These are phyloP conservation scores for Kwoniella pini DNA, from an alignment of 768 basidiomycete genomes.

Conservation along the genomic window DNA sequence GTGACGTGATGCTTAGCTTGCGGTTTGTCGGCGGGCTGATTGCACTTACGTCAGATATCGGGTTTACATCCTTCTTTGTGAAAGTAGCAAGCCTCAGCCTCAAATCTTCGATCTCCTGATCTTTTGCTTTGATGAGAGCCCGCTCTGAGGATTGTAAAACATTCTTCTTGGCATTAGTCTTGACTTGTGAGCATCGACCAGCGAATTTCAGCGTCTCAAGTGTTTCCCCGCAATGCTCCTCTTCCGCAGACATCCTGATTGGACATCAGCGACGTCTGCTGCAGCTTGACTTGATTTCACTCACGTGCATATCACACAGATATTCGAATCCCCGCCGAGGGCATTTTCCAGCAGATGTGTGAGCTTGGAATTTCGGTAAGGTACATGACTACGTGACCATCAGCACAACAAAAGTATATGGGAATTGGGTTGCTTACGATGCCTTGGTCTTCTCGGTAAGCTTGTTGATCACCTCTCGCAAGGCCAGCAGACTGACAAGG, in stretches of 20 bases:
- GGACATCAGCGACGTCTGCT: no score
- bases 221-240: conserved; percentile 52
- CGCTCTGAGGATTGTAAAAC: conserved; percentile 47
- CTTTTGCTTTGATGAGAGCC: conserved; percentile 52
- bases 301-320: conserved; percentile 55
- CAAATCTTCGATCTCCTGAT: conserved; percentile 53
- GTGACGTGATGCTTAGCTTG: background rate
- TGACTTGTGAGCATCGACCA: conserved; percentile 52
- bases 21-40: background rate
- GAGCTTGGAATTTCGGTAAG: conserved; percentile 55
- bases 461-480: conserved; percentile 52
- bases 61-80: background rate
- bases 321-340: conserved; percentile 54
- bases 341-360: conserved; percentile 55
- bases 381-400: conserved; percentile 42
- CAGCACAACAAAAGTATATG: background rate
- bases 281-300: conserved; percentile 9
- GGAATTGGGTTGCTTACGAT: conserved; percentile 22
- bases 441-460: conserved; percentile 48
- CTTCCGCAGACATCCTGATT: conserved; percentile 49
- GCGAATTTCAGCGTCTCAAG: conserved; percentile 56
- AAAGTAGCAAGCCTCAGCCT: conserved; percentile 36
- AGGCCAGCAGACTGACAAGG: conserved; percentile 41
- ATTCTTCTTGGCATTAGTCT: conserved; percentile 54
- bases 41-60: conserved; percentile 11